Evolutionary conservation across 805 yeast species (phyloP), one percentile per base, ranked within the genome.

Genomic region (Starmerella ratchasimensis): DNA sequence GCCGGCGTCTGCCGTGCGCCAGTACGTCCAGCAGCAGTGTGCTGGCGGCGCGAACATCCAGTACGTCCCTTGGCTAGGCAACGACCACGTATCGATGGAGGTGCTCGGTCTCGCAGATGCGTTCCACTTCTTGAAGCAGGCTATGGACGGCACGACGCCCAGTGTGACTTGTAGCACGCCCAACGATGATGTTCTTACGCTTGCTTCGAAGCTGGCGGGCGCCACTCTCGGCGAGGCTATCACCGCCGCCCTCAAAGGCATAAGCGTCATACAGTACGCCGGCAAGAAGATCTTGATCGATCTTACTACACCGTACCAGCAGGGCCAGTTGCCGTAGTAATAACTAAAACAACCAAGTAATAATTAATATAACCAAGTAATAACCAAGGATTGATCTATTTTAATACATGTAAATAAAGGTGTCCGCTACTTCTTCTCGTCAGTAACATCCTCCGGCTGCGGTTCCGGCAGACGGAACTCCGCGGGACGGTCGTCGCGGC

Each of bases 391-490:
- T n/a, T n/a, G n/a, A n/a, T n/a, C n/a, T n/a, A n/a, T n/a, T n/a
- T n/a, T n/a, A n/a, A n/a, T n/a, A n/a, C n/a, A n/a, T n/a, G n/a
- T n/a, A n/a, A n/a, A n/a, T 31, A 16, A 18, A 11, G 15, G n/a
- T n/a, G n/a, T n/a, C n/a, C n/a, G 19, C 24, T 30, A 21, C 41
- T 53, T 52, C 44, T 62, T 54, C 55, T 44, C 41, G 27, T 55
- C 65, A 42, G 67, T 67, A 37, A 64, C 62, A 46, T 69, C 73
- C 58, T 79, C 93, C 9, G 83, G 82, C 59, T 72, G 73, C 22
- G 93, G 93, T 34, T 74, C 68, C 36, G 94, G 94, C 53, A 82
- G 72, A 58, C 76, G 76, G 69, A 81, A 82, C 28, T 72, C 60
- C 45, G 76, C 84, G 5, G 94, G 94, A 18, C 88, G 74, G 48